Conservation (phyloP, 2,329 filamentous ascomycete species). For the Emericellopsis cladophorae region DNA sequence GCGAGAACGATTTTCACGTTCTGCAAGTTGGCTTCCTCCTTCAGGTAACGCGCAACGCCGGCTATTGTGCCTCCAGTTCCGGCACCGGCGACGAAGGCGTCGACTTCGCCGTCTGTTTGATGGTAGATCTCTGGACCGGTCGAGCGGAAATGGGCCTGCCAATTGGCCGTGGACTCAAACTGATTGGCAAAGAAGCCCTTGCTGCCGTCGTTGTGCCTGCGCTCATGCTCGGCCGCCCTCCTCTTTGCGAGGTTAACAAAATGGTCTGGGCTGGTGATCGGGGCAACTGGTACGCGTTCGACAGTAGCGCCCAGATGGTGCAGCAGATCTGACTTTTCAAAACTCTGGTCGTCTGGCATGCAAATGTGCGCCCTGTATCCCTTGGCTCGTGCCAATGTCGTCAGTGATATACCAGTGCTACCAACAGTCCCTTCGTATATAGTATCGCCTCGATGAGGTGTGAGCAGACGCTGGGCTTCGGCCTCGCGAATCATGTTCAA, state of each 20-base stretch:
- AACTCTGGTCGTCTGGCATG: conserved; percentile 86
- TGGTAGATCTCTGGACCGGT: conserved; percentile 84
- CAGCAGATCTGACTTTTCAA: conserved; percentile 82
- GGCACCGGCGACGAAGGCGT: conserved; percentile 86
- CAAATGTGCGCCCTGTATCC: conserved; percentile 93
- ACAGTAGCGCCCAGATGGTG: conserved; percentile 85
- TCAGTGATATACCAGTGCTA: conserved; percentile 89
- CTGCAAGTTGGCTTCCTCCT: conserved; percentile 48
- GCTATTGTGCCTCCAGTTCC: conserved; percentile 91
- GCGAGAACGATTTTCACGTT: conserved; percentile 64
- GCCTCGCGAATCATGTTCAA: conserved; percentile 77
- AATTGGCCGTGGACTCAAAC: conserved; percentile 87
- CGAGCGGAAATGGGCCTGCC: conserved; percentile 64
- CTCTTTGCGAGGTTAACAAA: conserved; percentile 85
- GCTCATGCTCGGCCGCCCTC: conserved; percentile 64
- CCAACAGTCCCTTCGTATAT: conserved; percentile 97
- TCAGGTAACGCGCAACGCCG: conserved; percentile 73
- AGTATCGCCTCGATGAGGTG: conserved; percentile 73
- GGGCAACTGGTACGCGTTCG: conserved; percentile 78
- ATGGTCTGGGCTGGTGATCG: conserved; percentile 85
- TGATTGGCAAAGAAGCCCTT: conserved; percentile 91
- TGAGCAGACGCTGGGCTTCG: conserved; percentile 63
- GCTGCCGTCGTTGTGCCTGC: conserved; percentile 41
- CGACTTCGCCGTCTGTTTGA: conserved; percentile 62
- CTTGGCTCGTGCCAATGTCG: conserved; percentile 72